phyloP scores from a whole-genome alignment of 208 protist species.

The Eutreptiella sp. region DNA sequence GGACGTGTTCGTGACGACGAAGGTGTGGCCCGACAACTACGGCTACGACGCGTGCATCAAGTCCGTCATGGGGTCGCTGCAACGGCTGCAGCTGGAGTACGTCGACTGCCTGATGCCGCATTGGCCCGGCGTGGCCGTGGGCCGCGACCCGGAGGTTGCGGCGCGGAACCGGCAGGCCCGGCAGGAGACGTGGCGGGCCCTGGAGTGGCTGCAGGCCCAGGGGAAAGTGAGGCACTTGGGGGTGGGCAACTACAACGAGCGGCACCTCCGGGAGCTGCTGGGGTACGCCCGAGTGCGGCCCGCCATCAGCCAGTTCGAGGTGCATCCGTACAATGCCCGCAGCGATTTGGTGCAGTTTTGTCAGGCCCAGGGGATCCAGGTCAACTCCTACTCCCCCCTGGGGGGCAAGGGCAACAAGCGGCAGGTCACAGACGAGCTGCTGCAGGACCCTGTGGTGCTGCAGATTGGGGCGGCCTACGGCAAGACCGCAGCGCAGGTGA shows the following conservation, averaged over 20 bases:
- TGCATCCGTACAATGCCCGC: conserved; percentile 63
- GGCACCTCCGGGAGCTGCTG: conserved; percentile 53
- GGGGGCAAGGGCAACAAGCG: too few relatives aligned
- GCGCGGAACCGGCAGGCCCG: too few relatives aligned
- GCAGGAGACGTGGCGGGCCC: conserved; percentile 69
- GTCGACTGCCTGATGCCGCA: conserved; percentile 93
- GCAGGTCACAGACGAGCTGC: too few relatives aligned
- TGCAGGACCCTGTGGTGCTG: too few relatives aligned
- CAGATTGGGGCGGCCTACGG: too few relatives aligned
- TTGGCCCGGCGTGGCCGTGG: conserved; percentile 71
- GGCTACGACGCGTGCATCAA: background rate
- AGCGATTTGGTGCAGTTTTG: conserved; percentile 55
- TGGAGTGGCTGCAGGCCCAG: conserved; percentile 66
- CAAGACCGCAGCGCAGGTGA: too few relatives aligned
- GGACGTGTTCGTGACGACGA: conserved; percentile 77
- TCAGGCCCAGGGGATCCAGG: conserved; percentile 46
- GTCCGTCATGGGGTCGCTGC: conserved; percentile 53
- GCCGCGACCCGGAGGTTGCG: conserved; percentile 15
- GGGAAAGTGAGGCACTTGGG: conserved; percentile 69
- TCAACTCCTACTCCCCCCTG: conserved; percentile 67
- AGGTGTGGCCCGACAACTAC: conserved; percentile 53
- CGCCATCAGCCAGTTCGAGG: conserved; percentile 78
- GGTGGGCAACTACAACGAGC: conserved; percentile 71
- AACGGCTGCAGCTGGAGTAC: conserved; percentile 68
- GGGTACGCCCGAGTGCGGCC: conserved; percentile 52